Evolutionary conservation across 768 basidiomycete genomes (phyloP).

Genomic region (Suillus weaverae): DNA sequence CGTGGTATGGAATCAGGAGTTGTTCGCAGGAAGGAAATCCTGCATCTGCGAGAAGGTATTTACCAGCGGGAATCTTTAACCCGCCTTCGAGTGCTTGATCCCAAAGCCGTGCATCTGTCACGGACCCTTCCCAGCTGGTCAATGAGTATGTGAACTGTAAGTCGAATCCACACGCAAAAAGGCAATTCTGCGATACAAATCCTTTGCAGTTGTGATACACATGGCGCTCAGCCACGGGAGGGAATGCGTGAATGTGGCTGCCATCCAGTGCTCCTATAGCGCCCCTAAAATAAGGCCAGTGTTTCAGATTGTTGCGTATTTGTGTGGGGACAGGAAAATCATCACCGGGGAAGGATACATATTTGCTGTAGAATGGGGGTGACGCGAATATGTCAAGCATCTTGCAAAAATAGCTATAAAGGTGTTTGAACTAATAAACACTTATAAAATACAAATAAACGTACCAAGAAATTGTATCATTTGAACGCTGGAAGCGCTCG

Average conservation of each 20-base stretch:
- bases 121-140: constrained; percentile 18
- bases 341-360: constrained; percentile 17
- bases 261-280: constrained; percentile 30
- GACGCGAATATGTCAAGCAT: constrained; percentile 26
- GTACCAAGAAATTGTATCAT: constrained; percentile 40
- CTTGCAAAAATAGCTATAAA: constrained; percentile 29
- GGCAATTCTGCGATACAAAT: constrained; percentile 14
- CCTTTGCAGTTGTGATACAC: constrained; percentile 22
- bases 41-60: constrained; percentile 11
- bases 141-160: constrained; percentile 13
- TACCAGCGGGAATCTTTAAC: too few relatives aligned
- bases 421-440: not conserved
- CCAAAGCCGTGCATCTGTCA: constrained; percentile 7
- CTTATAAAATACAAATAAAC: constrained; percentile 5
- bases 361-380: constrained; percentile 26
- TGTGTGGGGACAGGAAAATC: constrained; percentile 13
- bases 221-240: constrained; percentile 14
- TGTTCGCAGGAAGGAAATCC: constrained; percentile 16
- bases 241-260: constrained; percentile 18
- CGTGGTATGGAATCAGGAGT: constrained; percentile 38
- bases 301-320: constrained; percentile 23
- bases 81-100: too few relatives aligned
- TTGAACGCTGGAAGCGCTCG: constrained; percentile 40
- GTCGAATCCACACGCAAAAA: constrained; percentile 14
- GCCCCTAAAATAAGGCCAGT: constrained; percentile 26